Conservation (phyloP, 2,329 filamentous ascomycete species). For the Ilyonectria sp. region DNA sequence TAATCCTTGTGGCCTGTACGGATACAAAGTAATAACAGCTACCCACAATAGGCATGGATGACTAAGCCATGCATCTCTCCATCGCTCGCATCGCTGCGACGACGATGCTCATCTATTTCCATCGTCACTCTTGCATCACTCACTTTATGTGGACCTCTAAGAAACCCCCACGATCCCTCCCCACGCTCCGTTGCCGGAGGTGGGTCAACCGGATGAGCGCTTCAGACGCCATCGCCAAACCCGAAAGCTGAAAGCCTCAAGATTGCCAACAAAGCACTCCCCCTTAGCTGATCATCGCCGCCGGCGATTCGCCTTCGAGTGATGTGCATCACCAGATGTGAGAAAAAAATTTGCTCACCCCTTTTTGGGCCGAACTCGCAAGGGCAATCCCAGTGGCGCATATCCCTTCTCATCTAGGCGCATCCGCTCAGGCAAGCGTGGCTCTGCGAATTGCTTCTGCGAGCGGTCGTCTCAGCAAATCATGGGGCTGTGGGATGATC, state of each 20-base stretch:
- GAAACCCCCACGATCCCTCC: constrained; percentile 43
- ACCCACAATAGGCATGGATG: not conserved
- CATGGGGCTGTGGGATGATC: constrained; percentile 26
- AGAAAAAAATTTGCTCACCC: constrained; percentile 10
- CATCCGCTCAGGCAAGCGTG: constrained; percentile 37
- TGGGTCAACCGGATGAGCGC: constrained; percentile 31
- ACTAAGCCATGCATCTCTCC: not conserved
- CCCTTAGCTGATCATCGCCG: constrained; percentile 4
- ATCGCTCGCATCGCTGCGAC: not conserved
- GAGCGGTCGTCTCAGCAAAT: constrained; percentile 30
- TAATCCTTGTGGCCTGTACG: too few relatives aligned
- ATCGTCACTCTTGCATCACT: constrained; percentile 33
- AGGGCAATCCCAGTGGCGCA: constrained; percentile 15
- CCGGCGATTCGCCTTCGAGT: constrained; percentile 10
- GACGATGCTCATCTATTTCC: constrained; percentile 26
- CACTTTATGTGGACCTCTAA: constrained; percentile 35
- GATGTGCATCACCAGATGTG: not conserved
- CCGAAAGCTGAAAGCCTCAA: constrained; percentile 27
- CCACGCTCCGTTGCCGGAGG: constrained; percentile 37
- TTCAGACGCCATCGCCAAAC: constrained; percentile 4
- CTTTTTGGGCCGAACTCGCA: constrained; percentile 18
- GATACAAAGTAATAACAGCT: not conserved
- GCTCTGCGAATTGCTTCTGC: constrained; percentile 34
- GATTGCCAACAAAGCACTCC: constrained; percentile 10
- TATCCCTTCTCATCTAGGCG: constrained; percentile 34